A percentile compares a stretch with the other conserved stretches of the same genome.
Conservation (phyloP, 2,329 filamentous ascomycete genomes). For the Chrysosporium keratinophilum region DNA sequence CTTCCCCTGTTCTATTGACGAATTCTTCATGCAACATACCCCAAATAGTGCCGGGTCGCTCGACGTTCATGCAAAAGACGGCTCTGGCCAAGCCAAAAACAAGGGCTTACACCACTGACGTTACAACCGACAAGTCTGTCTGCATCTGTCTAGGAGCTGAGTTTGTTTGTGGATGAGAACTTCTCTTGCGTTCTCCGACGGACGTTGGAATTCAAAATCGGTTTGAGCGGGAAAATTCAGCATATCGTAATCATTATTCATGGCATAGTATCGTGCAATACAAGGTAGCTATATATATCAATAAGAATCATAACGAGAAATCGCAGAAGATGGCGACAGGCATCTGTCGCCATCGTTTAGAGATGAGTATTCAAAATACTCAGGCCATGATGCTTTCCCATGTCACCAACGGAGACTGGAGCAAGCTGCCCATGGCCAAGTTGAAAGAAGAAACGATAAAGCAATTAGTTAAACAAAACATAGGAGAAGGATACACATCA, state of each 20-base stretch:
- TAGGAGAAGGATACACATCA: background rate
- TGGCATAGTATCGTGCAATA: background rate
- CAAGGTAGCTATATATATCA: background rate
- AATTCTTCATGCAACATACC: background rate
- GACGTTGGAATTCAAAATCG: background rate
- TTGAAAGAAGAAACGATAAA: background rate
- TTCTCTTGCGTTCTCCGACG: background rate
- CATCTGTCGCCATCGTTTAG: background rate
- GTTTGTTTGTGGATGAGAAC: background rate
- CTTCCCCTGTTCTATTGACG: background rate
- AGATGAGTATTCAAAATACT: background rate
- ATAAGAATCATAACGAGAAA: background rate
- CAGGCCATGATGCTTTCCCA: background rate
- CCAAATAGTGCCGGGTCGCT: background rate
- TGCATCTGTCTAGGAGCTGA: background rate
- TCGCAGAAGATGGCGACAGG: background rate
- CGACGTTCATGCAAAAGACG: background rate
- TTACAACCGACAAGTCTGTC: background rate
- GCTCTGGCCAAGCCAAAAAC: background rate
- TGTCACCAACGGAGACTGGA: background rate
- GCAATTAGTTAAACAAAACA: background rate
- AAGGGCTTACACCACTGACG: background rate
- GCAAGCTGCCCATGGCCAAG: too few species aligned
- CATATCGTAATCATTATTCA: constrained; percentile 14
- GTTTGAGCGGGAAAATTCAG: background rate